Percentiles rank a stretch among this genome's conserved stretches.
phyloP scores from a whole-genome alignment of 169 alveolate species.

The Blepharisma undulans region DNA sequence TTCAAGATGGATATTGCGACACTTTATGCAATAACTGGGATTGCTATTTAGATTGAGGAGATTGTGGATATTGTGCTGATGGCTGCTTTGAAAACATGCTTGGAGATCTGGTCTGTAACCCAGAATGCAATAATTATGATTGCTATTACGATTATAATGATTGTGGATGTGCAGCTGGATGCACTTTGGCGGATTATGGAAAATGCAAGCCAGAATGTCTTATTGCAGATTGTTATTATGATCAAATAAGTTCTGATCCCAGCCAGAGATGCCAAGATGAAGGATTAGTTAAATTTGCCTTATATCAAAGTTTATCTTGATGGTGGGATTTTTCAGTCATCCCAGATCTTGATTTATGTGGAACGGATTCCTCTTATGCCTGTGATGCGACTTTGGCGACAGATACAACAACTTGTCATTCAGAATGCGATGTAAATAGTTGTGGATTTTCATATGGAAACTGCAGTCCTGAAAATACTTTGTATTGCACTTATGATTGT shows the following conservation, averaged over 20 bases:
- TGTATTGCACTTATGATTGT: no score
- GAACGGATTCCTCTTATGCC: no score
- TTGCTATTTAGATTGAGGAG: constrained; percentile 6
- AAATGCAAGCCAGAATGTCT: neutral
- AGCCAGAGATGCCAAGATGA: neutral
- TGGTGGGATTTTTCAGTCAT: no score
- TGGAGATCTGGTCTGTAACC: neutral
- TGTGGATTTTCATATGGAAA: no score
- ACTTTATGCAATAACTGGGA: neutral
- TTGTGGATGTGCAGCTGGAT: constrained; percentile 16
- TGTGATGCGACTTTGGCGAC: no score
- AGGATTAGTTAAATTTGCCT: neutral
- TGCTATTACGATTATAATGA: neutral
- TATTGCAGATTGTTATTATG: neutral
- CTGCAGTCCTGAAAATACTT: no score
- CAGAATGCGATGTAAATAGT: no score
- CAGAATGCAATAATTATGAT: neutral
- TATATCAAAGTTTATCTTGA: neutral
- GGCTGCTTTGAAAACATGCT: constrained; percentile 8
- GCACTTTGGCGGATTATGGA: neutral
- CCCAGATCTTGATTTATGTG: no score
- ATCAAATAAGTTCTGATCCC: neutral
- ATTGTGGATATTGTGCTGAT: constrained; percentile 8
- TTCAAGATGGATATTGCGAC: neutral
- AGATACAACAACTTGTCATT: no score